These are phyloP conservation scores for Aspergillus ochraceoroseus DNA, from an alignment of 2,329 filamentous ascomycete species.

Conservation along the genomic window DNA sequence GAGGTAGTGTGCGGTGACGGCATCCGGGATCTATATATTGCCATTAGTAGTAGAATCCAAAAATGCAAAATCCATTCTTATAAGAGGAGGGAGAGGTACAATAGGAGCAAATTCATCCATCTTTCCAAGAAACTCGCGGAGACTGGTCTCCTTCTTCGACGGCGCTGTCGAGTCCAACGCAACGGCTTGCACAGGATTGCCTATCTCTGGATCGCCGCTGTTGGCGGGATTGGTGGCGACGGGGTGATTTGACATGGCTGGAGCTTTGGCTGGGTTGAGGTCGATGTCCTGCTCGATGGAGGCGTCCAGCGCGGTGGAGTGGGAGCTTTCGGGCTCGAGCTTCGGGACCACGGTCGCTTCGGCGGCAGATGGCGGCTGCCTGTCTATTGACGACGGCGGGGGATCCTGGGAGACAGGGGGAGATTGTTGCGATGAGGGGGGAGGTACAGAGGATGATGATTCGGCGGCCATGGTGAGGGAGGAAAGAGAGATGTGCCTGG, in stretches of 20 bases:
- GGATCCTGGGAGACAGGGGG: slow-evolving; percentile 19
- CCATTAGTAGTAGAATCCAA: background rate
- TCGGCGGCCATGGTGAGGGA: slow-evolving; percentile 35
- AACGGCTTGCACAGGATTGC: slow-evolving; percentile 21
- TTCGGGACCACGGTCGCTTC: slow-evolving; percentile 21
- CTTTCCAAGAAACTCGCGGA: slow-evolving; percentile 88
- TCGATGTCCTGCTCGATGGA: slow-evolving; percentile 39
- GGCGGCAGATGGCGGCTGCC: slow-evolving; percentile 18
- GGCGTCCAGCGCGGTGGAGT: slow-evolving; percentile 29
- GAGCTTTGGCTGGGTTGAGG: slow-evolving; percentile 30
- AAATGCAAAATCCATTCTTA: too few relatives aligned
- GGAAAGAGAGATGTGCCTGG: too few relatives aligned
- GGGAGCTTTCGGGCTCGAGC: slow-evolving; percentile 25
- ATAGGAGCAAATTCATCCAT: slow-evolving; percentile 99
- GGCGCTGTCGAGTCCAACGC: slow-evolving; percentile 50
- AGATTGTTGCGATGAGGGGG: slow-evolving; percentile 12
- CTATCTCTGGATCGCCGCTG: slow-evolving; percentile 15
- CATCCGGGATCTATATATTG: slow-evolving; percentile 77
- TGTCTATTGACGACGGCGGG: slow-evolving; percentile 18
- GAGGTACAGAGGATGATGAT: slow-evolving; percentile 26
- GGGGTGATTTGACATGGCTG: slow-evolving; percentile 18
- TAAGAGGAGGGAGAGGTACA: slow-evolving; percentile 51
- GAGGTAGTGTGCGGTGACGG: slow-evolving; percentile 96
- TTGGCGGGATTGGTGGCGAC: slow-evolving; percentile 19
- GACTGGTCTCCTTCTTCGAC: slow-evolving; percentile 81